These are phyloP conservation scores for Chalaropsis ovoidea DNA, from an alignment of 2,329 filamentous ascomycete species.

Conservation along the genomic window DNA sequence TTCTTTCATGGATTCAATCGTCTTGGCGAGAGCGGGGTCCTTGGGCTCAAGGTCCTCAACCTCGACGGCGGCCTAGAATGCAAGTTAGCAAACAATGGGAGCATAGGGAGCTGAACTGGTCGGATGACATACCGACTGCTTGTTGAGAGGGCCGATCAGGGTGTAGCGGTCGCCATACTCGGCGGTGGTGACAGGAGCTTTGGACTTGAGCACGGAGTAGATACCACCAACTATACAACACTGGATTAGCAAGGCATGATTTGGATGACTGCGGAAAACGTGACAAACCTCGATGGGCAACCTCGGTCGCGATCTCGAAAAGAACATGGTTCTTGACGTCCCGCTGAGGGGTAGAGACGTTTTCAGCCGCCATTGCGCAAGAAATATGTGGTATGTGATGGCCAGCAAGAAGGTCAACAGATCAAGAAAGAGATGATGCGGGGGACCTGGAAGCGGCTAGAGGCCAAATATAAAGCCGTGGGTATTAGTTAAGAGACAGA, in stretches of 20 bases:
- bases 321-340: constrained; percentile 94
- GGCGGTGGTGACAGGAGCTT: constrained; percentile 91
- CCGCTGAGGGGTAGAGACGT: constrained; percentile 40
- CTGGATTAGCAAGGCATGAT: constrained; percentile 14
- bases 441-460: background rate
- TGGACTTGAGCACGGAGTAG: constrained; percentile 98
- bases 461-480: constrained; percentile 9
- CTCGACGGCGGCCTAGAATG: constrained; percentile 75
- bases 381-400: constrained; percentile 1
- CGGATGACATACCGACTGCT: constrained; percentile 58
- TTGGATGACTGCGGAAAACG: background rate
- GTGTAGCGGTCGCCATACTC: constrained; percentile 98
- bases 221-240: constrained; percentile 77
- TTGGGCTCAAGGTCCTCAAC: constrained; percentile 86
- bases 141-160: constrained; percentile 87
- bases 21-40: constrained; percentile 65
- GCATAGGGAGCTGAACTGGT: background rate
- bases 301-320: constrained; percentile 94
- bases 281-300: constrained; percentile 78
- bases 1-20: constrained; percentile 86
- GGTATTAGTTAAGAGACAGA: constrained; percentile 15
- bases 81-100: constrained; percentile 11
- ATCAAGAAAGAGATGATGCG: constrained; percentile 12
- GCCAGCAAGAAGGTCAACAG: constrained; percentile 3
- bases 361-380: constrained; percentile 24